A percentile compares a stretch with the other conserved stretches of the same genome.
phyloP scores from a whole-genome alignment of 129 eudicot species.

The Daucus carota region DH1_v3.0 NC_030387.2:265501-266000 shows the following conservation, averaged over 20 bases:
- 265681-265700: conserved; percentile 99
- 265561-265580: too few species aligned
- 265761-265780: conserved; percentile 83
- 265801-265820: conserved; percentile 89
- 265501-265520: too few species aligned
- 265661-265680: conserved; percentile 85
- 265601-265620: conserved; percentile 13
- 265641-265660: conserved; percentile 48
- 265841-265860: conserved; percentile 36
- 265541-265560: too few species aligned
- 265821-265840: conserved; percentile 51
- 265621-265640: not conserved
- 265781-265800: conserved; percentile 63
- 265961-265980: not conserved
- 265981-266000: not conserved
- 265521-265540: too few species aligned
- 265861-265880: conserved; percentile 6
- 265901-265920: conserved; percentile 14
- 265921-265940: not conserved
- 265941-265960: conserved; percentile 11
- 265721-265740: conserved; percentile 89
- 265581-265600: not conserved
- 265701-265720: conserved; percentile 90
- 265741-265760: conserved; percentile 73
- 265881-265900: conserved; percentile 6